Evolutionary conservation across 2,329 filamentous ascomycete species (phyloP), one percentile per base, ranked within the genome.

Genomic region (Phaeomoniella chlamydospora): DNA sequence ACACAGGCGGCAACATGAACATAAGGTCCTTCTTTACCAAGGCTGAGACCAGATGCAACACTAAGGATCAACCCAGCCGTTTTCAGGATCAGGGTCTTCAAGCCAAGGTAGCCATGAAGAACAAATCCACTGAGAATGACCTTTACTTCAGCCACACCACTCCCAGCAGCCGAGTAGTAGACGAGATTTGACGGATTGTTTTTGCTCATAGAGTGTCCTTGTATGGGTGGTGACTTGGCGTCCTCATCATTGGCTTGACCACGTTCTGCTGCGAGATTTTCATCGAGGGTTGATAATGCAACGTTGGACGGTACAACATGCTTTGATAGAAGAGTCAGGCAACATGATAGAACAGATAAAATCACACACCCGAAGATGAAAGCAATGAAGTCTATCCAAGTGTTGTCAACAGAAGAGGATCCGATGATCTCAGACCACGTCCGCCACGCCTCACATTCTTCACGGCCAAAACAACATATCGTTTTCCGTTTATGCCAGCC

Each of bases 61-160:
- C 84, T 92, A 38, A 96, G 67, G 39, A 94, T 73, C 33, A 98
- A 64, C 11, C 80, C 86, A 12, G 81, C 49, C 1, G 83, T 82
- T 55, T 98, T 98, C 59, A 93, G 72, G 4, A 88, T 57, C 18
- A 98, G 67, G 0, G 90, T 96, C 51, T 80, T 82, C 29, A 93
- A 57, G 47, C 90, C 90, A 5, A 98, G 70, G 53, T 96, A 96
- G 1, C 90, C 88, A 64, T 96, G 90, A 37, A 98, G 65, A 37
- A 98, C 88, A 50, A 96, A 98, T 4, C 90, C 90, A 49, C 86
- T 94, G n/a, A 96, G 72, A 39, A 96, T 96, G 40, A 96, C 90
- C 44, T 90, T 87, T 38, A 96, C 88, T 61, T 98, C 90, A 4
- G 90, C 90, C 10, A 98, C 90, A 48, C 90, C 90, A 58, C 86